Conservation (phyloP, 208 protist genomes). For the Crithidia brevicula region DNA sequence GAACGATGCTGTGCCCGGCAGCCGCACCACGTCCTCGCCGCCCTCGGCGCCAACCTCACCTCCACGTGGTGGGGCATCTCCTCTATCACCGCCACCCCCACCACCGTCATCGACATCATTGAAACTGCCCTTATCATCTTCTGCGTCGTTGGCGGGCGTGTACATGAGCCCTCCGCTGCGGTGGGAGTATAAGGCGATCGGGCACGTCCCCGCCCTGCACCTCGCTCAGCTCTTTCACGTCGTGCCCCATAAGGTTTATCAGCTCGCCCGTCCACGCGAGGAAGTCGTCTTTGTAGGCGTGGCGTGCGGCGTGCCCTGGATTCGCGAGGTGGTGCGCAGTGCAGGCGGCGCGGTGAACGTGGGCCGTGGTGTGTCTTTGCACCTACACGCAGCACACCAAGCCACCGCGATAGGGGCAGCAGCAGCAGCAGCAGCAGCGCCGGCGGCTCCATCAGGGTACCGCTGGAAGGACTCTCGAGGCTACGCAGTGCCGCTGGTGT, state of each 20-base stretch:
- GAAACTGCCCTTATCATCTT: background rate
- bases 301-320: slow-evolving; percentile 61
- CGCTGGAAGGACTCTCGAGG: slow-evolving; percentile 21
- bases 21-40: slow-evolving; percentile 1
- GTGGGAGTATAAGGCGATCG: slow-evolving; percentile 7
- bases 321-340: slow-evolving; percentile 7
- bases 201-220: slow-evolving; percentile 7
- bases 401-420: background rate
- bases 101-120: background rate
- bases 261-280: background rate
- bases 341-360: background rate
- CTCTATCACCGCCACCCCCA: background rate
- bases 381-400: background rate
- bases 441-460: slow-evolving; percentile 16
- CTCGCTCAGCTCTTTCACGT: slow-evolving; percentile 18
- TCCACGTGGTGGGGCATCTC: background rate
- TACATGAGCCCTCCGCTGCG: slow-evolving; percentile 29
- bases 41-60: background rate
- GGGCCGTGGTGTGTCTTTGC: background rate
- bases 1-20: background rate
- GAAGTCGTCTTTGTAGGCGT: slow-evolving; percentile 62
- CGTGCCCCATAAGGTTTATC: slow-evolving; percentile 14
- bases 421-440: background rate
- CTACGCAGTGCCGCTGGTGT: slow-evolving; percentile 28
- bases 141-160: background rate